phyloP scores from a whole-genome alignment of 1,284 basidiomycete species.

The Clitocybe nebularis region DNA sequence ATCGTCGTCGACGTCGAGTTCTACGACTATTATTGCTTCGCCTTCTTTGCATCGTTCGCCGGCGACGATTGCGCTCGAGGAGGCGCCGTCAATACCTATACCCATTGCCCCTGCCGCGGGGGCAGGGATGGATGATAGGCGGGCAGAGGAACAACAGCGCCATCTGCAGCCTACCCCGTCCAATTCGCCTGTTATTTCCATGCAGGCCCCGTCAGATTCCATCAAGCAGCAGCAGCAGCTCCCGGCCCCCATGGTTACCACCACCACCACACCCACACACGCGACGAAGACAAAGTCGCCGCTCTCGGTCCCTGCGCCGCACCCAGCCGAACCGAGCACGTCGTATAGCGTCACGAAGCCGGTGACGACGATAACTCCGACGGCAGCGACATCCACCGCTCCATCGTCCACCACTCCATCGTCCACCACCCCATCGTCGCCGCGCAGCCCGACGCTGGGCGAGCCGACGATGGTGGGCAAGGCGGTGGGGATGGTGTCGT shows the following conservation, averaged over 20 bases:
- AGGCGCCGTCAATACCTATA: not conserved
- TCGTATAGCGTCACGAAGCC: conserved; percentile 21
- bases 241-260: conserved; percentile 9
- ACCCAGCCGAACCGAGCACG: conserved; percentile 22
- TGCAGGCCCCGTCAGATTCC: conserved; percentile 15
- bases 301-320: conserved; percentile 19
- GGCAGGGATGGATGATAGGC: conserved; percentile 12
- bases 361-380: not conserved
- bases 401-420: not conserved
- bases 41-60: not conserved
- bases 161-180: conserved; percentile 40
- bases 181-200: conserved; percentile 42
- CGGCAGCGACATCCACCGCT: not conserved
- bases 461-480: conserved; percentile 55
- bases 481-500: conserved; percentile 67
- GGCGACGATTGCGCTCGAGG: not conserved
- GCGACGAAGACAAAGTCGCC: conserved; percentile 17
- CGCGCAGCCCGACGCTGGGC: conserved; percentile 13
- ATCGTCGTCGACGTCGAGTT: conserved; percentile 12
- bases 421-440: conserved; percentile 2
- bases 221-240: conserved; percentile 1
- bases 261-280: conserved; percentile 10
- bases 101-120: conserved; percentile 7
- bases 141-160: conserved; percentile 36
- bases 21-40: conserved; percentile 9